These are phyloP conservation scores for Plasmodium knowlesi DNA, from an alignment of 169 alveolate genomes.

Conservation along the genomic window DNA sequence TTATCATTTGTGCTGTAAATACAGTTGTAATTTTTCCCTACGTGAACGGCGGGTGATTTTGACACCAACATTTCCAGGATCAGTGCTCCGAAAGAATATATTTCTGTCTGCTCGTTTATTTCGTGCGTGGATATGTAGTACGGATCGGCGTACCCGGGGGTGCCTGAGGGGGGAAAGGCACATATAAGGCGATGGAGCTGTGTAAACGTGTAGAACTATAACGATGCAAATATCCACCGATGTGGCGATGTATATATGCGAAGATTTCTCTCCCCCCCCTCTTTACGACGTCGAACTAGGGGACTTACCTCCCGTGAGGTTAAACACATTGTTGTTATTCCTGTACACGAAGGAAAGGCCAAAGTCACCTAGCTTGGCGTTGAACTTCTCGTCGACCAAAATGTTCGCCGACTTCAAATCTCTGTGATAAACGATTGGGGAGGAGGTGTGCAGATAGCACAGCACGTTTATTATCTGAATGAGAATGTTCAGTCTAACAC, in stretches of 20 bases:
- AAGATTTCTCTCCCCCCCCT: no score
- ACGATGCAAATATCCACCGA: neutral
- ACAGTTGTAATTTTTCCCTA: conserved; percentile 54
- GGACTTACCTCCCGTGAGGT: conserved; percentile 40
- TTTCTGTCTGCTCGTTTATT: conserved; percentile 72
- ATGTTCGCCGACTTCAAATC: conserved; percentile 81
- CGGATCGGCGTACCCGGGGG: conserved; percentile 74
- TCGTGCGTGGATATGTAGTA: conserved; percentile 68
- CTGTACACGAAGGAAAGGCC: conserved; percentile 75
- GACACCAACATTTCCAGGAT: conserved; percentile 66
- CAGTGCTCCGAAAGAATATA: conserved; percentile 65
- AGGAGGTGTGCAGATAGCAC: conserved; percentile 63
- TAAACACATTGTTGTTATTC: conserved; percentile 53
- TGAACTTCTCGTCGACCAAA: conserved; percentile 80
- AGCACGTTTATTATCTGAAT: conserved; percentile 55
- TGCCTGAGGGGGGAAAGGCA: neutral
- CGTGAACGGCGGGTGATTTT: conserved; percentile 67
- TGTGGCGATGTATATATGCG: no score
- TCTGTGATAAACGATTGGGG: conserved; percentile 78
- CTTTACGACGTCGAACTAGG: neutral
- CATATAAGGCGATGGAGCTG: neutral
- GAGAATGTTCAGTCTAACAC: conserved; percentile 40
- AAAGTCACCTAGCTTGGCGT: conserved; percentile 80
- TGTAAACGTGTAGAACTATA: neutral
- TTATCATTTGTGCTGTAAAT: conserved; percentile 34